phyloP scores from a whole-genome alignment of 495 filamentous ascomycete species.

The Bacidia rubella region DNA sequence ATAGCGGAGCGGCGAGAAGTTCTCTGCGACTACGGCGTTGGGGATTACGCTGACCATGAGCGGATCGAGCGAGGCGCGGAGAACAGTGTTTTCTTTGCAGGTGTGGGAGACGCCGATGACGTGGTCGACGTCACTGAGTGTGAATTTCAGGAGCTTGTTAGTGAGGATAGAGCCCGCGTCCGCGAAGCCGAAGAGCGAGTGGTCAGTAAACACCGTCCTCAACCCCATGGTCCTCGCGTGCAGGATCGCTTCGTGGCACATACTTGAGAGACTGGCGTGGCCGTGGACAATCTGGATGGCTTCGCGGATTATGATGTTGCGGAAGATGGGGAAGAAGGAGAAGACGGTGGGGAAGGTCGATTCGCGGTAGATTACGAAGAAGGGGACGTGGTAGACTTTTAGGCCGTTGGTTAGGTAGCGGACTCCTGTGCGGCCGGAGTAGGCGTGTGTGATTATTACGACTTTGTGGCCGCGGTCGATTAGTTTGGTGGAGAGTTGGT shows the following conservation, averaged over 20 bases:
- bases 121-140: slow-evolving; percentile 91
- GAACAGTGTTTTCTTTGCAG: slow-evolving; percentile 96
- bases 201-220: slow-evolving; percentile 91
- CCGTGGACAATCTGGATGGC: slow-evolving; percentile 95
- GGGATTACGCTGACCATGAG: slow-evolving; percentile 96
- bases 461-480: slow-evolving; percentile 97
- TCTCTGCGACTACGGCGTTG: slow-evolving; percentile 92
- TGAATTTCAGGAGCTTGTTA: slow-evolving; percentile 94
- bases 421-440: slow-evolving; percentile 80
- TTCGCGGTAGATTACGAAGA: slow-evolving; percentile 87
- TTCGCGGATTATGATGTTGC: slow-evolving; percentile 88
- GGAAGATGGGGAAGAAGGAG: slow-evolving; percentile 93
- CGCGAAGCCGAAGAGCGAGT: slow-evolving; percentile 95
- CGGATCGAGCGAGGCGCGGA: slow-evolving; percentile 86
- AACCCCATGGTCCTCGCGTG: slow-evolving; percentile 95
- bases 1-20: slow-evolving; percentile 56
- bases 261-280: slow-evolving; percentile 77
- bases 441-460: slow-evolving; percentile 95
- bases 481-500: slow-evolving; percentile 89
- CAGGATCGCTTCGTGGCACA: slow-evolving; percentile 90
- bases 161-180: slow-evolving; percentile 92
- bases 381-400: slow-evolving; percentile 96
- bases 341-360: slow-evolving; percentile 96
- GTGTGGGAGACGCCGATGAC: slow-evolving; percentile 97
- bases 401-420: slow-evolving; percentile 95